A percentile compares a stretch with the other conserved stretches of the same genome.
Conservation (phyloP, 2,329 filamentous ascomycete species). For the Zymoseptoria pseudotritici region DNA sequence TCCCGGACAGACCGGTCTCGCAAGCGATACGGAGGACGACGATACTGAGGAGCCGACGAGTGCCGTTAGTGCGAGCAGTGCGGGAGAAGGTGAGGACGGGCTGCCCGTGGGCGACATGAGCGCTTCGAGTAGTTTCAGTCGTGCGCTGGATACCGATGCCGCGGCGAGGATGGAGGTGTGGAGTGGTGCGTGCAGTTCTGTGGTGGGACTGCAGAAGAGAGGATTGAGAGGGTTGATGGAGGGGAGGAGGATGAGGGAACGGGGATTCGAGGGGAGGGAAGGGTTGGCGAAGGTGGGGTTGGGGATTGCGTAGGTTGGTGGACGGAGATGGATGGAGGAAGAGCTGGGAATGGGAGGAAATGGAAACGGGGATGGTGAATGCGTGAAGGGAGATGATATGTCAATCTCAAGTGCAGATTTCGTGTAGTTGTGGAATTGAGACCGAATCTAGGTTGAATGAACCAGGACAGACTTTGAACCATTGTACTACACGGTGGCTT, state of each 20-base stretch:
- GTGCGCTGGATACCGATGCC: constrained; percentile 28
- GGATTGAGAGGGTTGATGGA: constrained; percentile 92
- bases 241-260: constrained; percentile 74
- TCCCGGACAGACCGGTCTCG: constrained; percentile 25
- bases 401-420: too few relatives aligned
- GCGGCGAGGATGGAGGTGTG: constrained; percentile 58
- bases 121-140: constrained; percentile 32
- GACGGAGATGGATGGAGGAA: background rate
- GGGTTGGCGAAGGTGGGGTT: constrained; percentile 28
- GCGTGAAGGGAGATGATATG: too few relatives aligned
- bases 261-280: constrained; percentile 40
- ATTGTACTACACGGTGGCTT: too few relatives aligned
- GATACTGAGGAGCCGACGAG: constrained; percentile 31
- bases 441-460: too few relatives aligned
- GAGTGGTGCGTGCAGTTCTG: constrained; percentile 73
- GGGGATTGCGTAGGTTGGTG: constrained; percentile 25
- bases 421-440: too few relatives aligned
- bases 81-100: constrained; percentile 27
- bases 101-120: background rate
- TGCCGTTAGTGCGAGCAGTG: constrained; percentile 28
- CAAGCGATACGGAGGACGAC: constrained; percentile 26
- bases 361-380: too few relatives aligned
- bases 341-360: background rate
- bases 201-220: constrained; percentile 91
- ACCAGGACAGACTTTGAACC: too few relatives aligned